These are phyloP conservation scores for Mychonastes homosphaera DNA, from an alignment of 139 green algal genomes.

Conservation along the genomic window DNA sequence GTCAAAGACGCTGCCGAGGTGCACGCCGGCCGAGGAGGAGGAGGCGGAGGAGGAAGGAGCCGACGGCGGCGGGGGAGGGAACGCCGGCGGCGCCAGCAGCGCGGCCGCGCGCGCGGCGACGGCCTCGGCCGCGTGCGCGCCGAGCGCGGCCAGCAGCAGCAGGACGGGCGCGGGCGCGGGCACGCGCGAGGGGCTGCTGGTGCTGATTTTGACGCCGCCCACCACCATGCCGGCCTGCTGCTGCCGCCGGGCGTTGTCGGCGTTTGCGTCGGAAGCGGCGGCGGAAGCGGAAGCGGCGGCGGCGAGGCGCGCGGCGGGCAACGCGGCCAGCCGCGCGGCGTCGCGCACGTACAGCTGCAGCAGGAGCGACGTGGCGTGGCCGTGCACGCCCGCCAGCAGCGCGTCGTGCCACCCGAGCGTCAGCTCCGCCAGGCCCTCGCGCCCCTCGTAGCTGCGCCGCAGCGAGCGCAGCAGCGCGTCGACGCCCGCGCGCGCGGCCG, in stretches of 20 bases:
- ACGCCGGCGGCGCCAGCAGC: conserved; percentile 50
- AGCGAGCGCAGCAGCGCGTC: not conserved
- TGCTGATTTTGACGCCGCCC: not conserved
- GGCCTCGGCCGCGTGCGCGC: conserved; percentile 43
- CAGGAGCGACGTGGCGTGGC: too few species aligned
- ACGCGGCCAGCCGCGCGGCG: not conserved
- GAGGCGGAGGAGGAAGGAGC: too few species aligned
- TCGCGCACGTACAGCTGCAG: not conserved
- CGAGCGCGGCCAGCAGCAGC: conserved; percentile 59
- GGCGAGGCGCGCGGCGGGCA: not conserved
- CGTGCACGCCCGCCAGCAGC: too few species aligned
- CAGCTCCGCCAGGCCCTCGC: too few species aligned
- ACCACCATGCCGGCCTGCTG: not conserved
- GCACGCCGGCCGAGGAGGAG: too few species aligned
- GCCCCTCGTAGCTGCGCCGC: too few species aligned
- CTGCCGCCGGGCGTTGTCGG: not conserved
- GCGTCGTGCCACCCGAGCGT: too few species aligned
- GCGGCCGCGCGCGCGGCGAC: conserved; percentile 50
- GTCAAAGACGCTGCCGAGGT: too few species aligned
- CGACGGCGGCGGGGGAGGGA: too few species aligned
- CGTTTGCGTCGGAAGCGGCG: not conserved
- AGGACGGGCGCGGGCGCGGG: conserved; percentile 33
- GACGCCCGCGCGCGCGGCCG: not conserved
- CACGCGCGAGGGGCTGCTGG: not conserved
- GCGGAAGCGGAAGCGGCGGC: not conserved